Evolutionary conservation across 371 early-diverging fungal genomes (phyloP).

Genomic region (Rhizopus stolonifer): DNA sequence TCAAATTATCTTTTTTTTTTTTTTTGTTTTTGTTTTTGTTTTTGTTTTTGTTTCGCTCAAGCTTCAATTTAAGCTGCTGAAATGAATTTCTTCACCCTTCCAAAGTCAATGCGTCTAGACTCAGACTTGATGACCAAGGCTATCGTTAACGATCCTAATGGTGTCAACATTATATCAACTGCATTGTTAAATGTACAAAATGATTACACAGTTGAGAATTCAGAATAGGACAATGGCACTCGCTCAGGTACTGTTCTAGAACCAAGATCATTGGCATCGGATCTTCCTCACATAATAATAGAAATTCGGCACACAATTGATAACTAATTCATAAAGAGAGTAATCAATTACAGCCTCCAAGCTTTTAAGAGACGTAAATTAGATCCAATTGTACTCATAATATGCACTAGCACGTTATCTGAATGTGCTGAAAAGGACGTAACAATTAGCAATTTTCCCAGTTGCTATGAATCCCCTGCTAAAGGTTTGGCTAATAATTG

Average conservation of each 20-base stretch:
- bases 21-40: no score
- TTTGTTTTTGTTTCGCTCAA: background rate
- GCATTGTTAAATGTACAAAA: constrained; percentile 20
- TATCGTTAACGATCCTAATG: constrained; percentile 14
- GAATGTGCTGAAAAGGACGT: constrained; percentile 14
- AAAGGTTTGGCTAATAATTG: constrained; percentile 19
- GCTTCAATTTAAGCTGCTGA: background rate
- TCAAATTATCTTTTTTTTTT: no score
- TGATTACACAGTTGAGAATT: constrained; percentile 16
- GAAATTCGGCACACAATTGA: constrained; percentile 17
- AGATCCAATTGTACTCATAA: constrained; percentile 13
- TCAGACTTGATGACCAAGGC: constrained; percentile 7
- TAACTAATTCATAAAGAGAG: constrained; percentile 15
- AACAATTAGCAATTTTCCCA: constrained; percentile 13
- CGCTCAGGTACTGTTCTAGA: constrained; percentile 20
- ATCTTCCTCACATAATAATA: constrained; percentile 16
- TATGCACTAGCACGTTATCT: constrained; percentile 13
- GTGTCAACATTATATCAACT: constrained; percentile 19
- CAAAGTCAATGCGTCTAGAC: background rate
- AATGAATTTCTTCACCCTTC: background rate
- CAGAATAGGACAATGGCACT: constrained; percentile 20
- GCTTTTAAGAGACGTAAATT: constrained; percentile 14
- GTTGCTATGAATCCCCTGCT: constrained; percentile 18
- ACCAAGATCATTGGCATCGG: constrained; percentile 12
- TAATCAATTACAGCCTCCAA: constrained; percentile 18